Percentiles rank a stretch among this genome's conserved stretches.
Conservation (phyloP, 345 rosid species). For the Theobroma cacao region DNA sequence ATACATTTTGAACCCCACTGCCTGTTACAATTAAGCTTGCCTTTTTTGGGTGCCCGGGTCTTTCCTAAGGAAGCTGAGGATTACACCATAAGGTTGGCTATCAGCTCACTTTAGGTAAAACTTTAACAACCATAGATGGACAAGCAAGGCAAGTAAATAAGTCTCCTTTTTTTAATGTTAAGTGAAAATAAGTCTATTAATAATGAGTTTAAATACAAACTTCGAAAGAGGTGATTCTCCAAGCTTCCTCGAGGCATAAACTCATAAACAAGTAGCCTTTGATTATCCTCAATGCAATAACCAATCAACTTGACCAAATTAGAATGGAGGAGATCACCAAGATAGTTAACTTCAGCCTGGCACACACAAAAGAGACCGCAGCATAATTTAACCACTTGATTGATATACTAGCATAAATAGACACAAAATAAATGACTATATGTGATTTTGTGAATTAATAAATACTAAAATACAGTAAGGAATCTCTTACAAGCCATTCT, state of each 20-base stretch:
- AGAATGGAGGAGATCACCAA: constrained; percentile 54
- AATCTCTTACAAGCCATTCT: constrained; percentile 58
- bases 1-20: background rate
- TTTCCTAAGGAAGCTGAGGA: background rate
- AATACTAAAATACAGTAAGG: background rate
- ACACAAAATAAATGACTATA: background rate
- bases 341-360: constrained; percentile 61
- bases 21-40: background rate
- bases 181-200: too few species aligned
- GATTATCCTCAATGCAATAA: constrained; percentile 61
- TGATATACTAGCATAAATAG: background rate
- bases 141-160: constrained; percentile 13
- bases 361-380: background rate
- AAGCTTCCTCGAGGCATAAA: constrained; percentile 68
- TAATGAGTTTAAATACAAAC: constrained; percentile 28
- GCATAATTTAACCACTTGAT: background rate
- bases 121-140: background rate
- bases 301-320: constrained; percentile 58
- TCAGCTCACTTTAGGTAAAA: background rate
- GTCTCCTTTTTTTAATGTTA: too few species aligned
- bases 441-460: background rate
- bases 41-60: background rate
- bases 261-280: constrained; percentile 56
- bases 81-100: background rate
- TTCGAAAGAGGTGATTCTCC: constrained; percentile 62